Evolutionary conservation across 1,284 basidiomycete genomes (phyloP), one percentile per base, ranked within the genome.

Genomic region (Pholiota adiposa): DNA sequence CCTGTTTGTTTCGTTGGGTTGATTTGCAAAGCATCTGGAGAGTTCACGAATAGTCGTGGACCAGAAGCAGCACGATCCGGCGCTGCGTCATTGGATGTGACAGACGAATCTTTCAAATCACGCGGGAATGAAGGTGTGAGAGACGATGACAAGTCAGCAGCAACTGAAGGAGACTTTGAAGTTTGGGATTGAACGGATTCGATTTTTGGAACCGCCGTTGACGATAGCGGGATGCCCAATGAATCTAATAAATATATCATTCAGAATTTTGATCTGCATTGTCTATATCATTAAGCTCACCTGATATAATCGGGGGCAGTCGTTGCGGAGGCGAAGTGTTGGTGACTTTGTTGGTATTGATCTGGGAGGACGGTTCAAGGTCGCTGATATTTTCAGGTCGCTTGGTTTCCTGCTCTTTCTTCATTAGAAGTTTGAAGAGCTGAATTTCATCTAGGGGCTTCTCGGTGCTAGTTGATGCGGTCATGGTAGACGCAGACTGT

Each of bases 351-450:
- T 46, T 56, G 44, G 36, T 43, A n/a, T n/a, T n/a, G n/a, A n/a
- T n/a, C n/a, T n/a, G n/a, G 36, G 51, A 38, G 21, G 41, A 12
- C 25, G 18, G 21, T 55, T 54, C 31, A 38, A 44, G n/a, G 51
- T 43, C 54, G 38, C 23, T 12, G 58, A 18, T 11, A 49, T 55
- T 55, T 8, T 56, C 51, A 48, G 59, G 56, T 57, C 61, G 40
- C 56, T 48, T 88, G 73, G 88, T 90, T 66, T 89, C 86, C 62
- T 90, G 87, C 67, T 93, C 92, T 64, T 85, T 80, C 72, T 89
- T 90, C 90, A 95, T 94, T 79, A 94, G 80, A 67, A 92, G 71
- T 68, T 90, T 92, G 83, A 95, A 94, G 34, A 92, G 76, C 66
- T 94, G 92, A 44, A 95, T 94, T 73, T 94, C 92, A 71, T 95